These are phyloP conservation scores for Penstemon eatonii DNA, from an alignment of 257 asterid genomes.

Conservation along the genomic window DNA sequence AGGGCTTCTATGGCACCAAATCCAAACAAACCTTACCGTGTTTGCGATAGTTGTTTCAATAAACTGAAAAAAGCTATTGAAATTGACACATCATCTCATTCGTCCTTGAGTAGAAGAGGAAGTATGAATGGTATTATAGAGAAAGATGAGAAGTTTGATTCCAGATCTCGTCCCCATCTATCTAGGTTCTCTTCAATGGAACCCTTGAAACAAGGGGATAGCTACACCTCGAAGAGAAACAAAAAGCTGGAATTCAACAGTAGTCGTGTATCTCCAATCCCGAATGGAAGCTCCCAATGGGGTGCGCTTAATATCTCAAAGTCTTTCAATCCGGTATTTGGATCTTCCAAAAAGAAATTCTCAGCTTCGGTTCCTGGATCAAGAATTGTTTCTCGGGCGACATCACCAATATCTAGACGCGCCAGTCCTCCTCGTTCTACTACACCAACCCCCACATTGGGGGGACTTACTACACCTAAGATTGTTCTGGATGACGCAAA, in stretches of 20 bases:
- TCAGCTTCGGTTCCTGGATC: constrained; percentile 96
- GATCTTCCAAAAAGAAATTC: constrained; percentile 77
- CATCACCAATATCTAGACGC: constrained; percentile 88
- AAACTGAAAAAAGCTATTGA: constrained; percentile 74
- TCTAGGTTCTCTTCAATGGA: constrained; percentile 72
- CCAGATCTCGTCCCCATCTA: constrained; percentile 61
- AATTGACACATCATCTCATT: constrained; percentile 57
- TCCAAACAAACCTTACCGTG: constrained; percentile 88
- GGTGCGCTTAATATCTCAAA: constrained; percentile 61
- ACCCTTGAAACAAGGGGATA: constrained; percentile 61
- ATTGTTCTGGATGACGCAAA: constrained; percentile 53
- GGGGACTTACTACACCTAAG: constrained; percentile 74
- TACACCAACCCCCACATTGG: constrained; percentile 84
- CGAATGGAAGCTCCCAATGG: constrained; percentile 71
- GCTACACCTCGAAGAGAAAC: constrained; percentile 56
- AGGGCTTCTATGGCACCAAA: constrained; percentile 96
- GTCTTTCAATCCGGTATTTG: constrained; percentile 74
- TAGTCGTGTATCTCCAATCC: constrained; percentile 81
- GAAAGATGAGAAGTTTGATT: constrained; percentile 58
- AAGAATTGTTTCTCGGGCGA: constrained; percentile 87
- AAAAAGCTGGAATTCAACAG: constrained; percentile 71
- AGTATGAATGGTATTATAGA: constrained; percentile 53
- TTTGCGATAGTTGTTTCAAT: constrained; percentile 74
- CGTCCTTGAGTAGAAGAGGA: constrained; percentile 63
- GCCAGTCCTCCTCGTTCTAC: constrained; percentile 92